phyloP scores from a whole-genome alignment of 116 monocot genomes.

The Trichopus zeylanicus region DNA sequence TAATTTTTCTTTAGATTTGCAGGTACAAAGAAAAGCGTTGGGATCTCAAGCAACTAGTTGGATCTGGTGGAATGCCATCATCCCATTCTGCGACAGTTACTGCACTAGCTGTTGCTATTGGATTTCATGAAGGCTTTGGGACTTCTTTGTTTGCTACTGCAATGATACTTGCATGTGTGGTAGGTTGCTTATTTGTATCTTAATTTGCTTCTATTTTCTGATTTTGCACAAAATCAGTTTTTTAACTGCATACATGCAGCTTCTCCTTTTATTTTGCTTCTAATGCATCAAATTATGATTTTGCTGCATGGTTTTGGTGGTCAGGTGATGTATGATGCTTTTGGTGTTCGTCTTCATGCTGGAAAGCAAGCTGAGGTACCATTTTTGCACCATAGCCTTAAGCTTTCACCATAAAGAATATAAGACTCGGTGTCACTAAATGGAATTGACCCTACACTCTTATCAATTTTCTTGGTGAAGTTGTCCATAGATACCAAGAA shows the following conservation, averaged over 20 bases:
- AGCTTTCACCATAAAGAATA: too few relatives aligned
- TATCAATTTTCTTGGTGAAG: too few relatives aligned
- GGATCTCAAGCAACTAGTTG: constrained; percentile 63
- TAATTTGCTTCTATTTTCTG: too few relatives aligned
- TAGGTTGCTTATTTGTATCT: too few relatives aligned
- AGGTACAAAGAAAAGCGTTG: constrained; percentile 72
- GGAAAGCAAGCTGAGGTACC: constrained; percentile 94
- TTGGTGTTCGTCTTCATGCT: constrained; percentile 89
- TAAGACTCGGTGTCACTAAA: too few relatives aligned
- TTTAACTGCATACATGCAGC: too few relatives aligned
- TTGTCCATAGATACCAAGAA: too few relatives aligned
- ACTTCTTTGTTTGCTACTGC: constrained; percentile 49
- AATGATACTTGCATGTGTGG: constrained; percentile 46
- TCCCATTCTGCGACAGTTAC: constrained; percentile 74
- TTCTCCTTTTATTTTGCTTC: too few relatives aligned
- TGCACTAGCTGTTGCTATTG: constrained; percentile 58
- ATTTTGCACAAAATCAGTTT: too few relatives aligned
- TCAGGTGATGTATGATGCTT: constrained; percentile 99
- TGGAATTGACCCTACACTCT: too few relatives aligned
- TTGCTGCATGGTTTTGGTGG: too few relatives aligned
- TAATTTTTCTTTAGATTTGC: constrained; percentile 9
- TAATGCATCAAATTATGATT: too few relatives aligned
- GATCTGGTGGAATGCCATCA: constrained; percentile 81
- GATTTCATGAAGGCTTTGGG: constrained; percentile 61
- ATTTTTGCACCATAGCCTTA: background rate